Evolutionary conservation across 805 yeast species (phyloP).

Genomic region (Saccharomycopsis sp.): DNA sequence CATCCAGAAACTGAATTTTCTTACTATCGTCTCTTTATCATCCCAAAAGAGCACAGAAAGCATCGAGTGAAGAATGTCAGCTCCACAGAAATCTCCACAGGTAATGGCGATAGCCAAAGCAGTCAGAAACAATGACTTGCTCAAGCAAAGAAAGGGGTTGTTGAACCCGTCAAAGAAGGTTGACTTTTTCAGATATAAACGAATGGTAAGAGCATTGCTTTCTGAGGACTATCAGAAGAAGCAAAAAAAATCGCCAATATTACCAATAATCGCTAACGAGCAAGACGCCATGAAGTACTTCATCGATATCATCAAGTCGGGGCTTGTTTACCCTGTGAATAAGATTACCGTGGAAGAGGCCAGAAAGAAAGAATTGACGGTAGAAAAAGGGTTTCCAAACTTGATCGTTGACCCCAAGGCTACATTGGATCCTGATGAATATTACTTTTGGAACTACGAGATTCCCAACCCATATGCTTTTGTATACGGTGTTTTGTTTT

Average conservation of each 20-base stretch:
- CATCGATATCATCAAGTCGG: constrained; percentile 61
- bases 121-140: constrained; percentile 53
- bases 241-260: constrained; percentile 39
- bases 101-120: constrained; percentile 66
- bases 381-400: constrained; percentile 51
- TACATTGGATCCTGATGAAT: constrained; percentile 53
- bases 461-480: constrained; percentile 56
- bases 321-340: constrained; percentile 66
- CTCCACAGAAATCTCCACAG: constrained; percentile 35
- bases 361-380: constrained; percentile 45
- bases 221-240: constrained; percentile 61
- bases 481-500: constrained; percentile 56
- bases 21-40: too few species aligned
- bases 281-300: constrained; percentile 57
- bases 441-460: constrained; percentile 78
- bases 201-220: constrained; percentile 71
- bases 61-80: constrained; percentile 4
- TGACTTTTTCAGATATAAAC: constrained; percentile 82
- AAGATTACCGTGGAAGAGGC: constrained; percentile 68
- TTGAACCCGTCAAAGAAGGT: constrained; percentile 48
- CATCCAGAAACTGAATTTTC: too few species aligned
- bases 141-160: constrained; percentile 81
- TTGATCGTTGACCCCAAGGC: constrained; percentile 52
- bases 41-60: too few species aligned
- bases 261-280: constrained; percentile 45